Base-by-base conservation (phyloP, 2,329 filamentous ascomycete genomes). In the Fusarium penzigii region DNA sequence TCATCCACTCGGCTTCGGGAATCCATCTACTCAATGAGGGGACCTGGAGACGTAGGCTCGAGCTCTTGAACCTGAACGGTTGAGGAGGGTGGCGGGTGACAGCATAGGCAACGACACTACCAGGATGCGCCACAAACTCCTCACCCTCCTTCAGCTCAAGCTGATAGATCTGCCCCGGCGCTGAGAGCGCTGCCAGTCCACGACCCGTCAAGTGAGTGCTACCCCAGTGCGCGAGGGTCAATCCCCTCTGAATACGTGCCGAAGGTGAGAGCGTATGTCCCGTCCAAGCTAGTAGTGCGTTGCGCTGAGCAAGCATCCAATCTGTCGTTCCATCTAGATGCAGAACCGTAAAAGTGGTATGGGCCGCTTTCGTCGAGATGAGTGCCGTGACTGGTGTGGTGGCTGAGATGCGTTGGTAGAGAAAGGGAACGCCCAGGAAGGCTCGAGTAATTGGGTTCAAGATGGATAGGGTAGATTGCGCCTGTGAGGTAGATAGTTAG, bases 281-380 rank as follows among this genome's bases (percentile, higher is more conserved):
- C 0, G 93, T 96, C 94, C 94, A 99, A 49, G 94, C 94, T n/a
- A 97, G 79, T 48, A 99, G 79, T 2, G 92, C 92, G 59, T 90
- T 88, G 56, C 90, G 83, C 70, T 97, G 92, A 7, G 90, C 83
- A 9, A 99, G 78, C 78, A 96, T 90, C 93, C 94, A 99, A 74
- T 99, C 94, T 52, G 92, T 87, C 5, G 92, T 91, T 52, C 94
- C 94, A 75, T 99, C 92, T 46, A 99, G 83, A 68, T 93, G 89
- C 25, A 99, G 81, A 8, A 96, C 85, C 12, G 89, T 86, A 63
- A 99, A 92, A 6, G 92, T 92, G 1, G 92, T 94, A 47, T 88
- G 86, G 5, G 90, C 85, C 6, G 91, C 91, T 70, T 92, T 94
- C 20, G 93, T 92, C 29, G 90, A 89, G 63, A 99, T 88, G 57